These are phyloP conservation scores for Macrophomina pseudophaseolina DNA, from an alignment of 2,329 filamentous ascomycete genomes.

Conservation along the genomic window DNA sequence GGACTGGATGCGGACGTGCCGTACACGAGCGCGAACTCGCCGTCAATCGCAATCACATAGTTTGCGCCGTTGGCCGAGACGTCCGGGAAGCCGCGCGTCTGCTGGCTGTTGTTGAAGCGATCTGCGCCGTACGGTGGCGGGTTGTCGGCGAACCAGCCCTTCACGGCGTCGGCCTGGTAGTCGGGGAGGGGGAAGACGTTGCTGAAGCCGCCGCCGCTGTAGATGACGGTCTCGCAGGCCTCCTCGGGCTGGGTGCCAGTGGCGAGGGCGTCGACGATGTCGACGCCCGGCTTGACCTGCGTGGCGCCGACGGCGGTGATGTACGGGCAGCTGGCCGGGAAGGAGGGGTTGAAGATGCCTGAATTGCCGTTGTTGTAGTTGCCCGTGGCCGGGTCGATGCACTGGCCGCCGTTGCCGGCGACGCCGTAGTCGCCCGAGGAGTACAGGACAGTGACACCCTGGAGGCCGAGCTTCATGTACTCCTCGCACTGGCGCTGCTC, in stretches of 20 bases:
- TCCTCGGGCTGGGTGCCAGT: neutral
- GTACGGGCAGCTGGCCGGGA: slow-evolving; percentile 37
- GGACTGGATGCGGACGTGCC: slow-evolving; percentile 60
- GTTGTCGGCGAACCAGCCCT: neutral
- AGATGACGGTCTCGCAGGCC: slow-evolving; percentile 5
- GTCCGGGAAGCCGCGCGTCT: slow-evolving; percentile 16
- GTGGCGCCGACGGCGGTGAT: slow-evolving; percentile 38
- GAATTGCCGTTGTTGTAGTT: slow-evolving; percentile 3
- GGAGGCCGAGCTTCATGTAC: slow-evolving; percentile 50
- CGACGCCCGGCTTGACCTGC: neutral
- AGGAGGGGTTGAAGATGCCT: slow-evolving; percentile 33
- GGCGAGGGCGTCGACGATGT: neutral
- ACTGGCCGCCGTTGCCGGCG: slow-evolving; percentile 29
- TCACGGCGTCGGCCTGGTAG: slow-evolving; percentile 7
- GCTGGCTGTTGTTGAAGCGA: neutral
- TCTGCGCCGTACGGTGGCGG: neutral
- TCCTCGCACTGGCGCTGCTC: slow-evolving; percentile 44
- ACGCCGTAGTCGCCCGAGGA: slow-evolving; percentile 56
- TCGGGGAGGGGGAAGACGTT: slow-evolving; percentile 3
- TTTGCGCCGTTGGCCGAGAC: neutral
- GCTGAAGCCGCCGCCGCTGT: slow-evolving; percentile 12
- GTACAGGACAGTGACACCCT: slow-evolving; percentile 55
- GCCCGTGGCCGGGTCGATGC: neutral
- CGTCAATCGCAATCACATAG: slow-evolving; percentile 2
- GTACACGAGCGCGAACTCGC: slow-evolving; percentile 43